phyloP scores from a whole-genome alignment of 2,329 filamentous ascomycete genomes.

The Fusarium sp. region DNA sequence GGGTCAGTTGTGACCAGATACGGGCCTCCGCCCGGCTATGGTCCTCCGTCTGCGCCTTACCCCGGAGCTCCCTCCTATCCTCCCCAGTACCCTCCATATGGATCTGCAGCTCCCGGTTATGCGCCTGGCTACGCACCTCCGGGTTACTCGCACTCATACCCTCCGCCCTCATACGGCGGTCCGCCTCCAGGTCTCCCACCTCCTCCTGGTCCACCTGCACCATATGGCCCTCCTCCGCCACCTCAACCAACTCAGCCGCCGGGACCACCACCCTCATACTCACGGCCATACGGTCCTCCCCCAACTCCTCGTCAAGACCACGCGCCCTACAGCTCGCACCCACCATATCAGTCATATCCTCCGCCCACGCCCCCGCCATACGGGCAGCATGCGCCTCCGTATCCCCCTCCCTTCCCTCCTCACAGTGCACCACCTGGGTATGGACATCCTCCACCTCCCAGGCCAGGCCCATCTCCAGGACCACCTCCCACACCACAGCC shows the following conservation, averaged over 20 bases:
- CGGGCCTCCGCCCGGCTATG: slow-evolving; percentile 41
- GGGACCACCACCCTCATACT: slow-evolving; percentile 31
- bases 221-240: slow-evolving; percentile 27
- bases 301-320: slow-evolving; percentile 31
- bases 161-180: slow-evolving; percentile 36
- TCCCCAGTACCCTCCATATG: slow-evolving; percentile 40
- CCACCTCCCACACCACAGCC: slow-evolving; percentile 27
- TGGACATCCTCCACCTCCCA: slow-evolving; percentile 26
- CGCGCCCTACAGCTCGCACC: slow-evolving; percentile 32
- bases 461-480: slow-evolving; percentile 25
- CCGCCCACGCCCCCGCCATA: slow-evolving; percentile 32
- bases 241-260: slow-evolving; percentile 28
- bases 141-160: slow-evolving; percentile 41
- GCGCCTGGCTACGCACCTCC: slow-evolving; percentile 43
- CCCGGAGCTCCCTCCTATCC: slow-evolving; percentile 39
- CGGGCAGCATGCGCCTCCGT: slow-evolving; percentile 35
- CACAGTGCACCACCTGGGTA: slow-evolving; percentile 34
- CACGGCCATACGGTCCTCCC: slow-evolving; percentile 38
- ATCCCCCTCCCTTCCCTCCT: slow-evolving; percentile 36
- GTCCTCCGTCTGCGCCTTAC: slow-evolving; percentile 42
- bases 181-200: slow-evolving; percentile 41
- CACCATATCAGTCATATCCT: slow-evolving; percentile 35
- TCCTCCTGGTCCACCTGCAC: slow-evolving; percentile 34
- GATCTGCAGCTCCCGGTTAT: slow-evolving; percentile 38
- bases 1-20: slow-evolving; percentile 33